A percentile compares a stretch with the other conserved stretches of the same genome.
Evolutionary conservation across 495 filamentous ascomycete species (phyloP).

Genomic region (Aspergillus diversus): DNA sequence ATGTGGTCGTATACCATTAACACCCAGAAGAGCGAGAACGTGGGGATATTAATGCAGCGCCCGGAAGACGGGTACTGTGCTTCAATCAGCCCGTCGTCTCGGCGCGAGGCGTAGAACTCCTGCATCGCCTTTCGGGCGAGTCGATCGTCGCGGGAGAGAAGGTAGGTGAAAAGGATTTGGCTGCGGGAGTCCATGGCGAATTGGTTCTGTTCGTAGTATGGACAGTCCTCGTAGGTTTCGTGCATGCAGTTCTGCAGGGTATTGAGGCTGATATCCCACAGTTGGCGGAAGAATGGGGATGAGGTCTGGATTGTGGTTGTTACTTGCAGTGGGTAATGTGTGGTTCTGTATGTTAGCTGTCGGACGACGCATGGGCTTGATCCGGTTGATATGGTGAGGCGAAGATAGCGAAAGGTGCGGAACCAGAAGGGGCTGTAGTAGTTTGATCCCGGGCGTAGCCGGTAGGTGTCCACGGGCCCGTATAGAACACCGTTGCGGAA

Average conservation of each 20-base stretch:
- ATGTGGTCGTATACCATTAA: constrained; percentile 31
- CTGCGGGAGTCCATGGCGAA: constrained; percentile 32
- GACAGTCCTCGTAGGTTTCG: constrained; percentile 37
- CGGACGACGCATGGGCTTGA: constrained; percentile 13
- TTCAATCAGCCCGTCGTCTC: constrained; percentile 29
- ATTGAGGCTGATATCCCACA: constrained; percentile 32
- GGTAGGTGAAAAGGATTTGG: constrained; percentile 33
- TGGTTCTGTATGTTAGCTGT: constrained; percentile 21
- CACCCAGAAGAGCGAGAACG: constrained; percentile 34
- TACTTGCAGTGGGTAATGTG: constrained; percentile 28
- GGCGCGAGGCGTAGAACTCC: constrained; percentile 31
- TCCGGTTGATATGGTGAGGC: constrained; percentile 21
- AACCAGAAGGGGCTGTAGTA: constrained; percentile 34
- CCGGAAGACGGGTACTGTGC: constrained; percentile 30
- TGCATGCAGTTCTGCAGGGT: constrained; percentile 34
- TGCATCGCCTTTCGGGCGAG: constrained; percentile 30
- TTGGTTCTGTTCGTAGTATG: constrained; percentile 39
- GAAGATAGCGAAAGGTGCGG: constrained; percentile 34
- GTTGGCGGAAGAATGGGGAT: constrained; percentile 14
- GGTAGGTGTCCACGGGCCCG: constrained; percentile 22
- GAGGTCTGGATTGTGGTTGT: constrained; percentile 22
- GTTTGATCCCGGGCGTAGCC: background rate
- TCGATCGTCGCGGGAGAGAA: constrained; percentile 31
- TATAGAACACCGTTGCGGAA: constrained; percentile 19
- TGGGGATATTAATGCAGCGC: constrained; percentile 27